These are phyloP conservation scores for Solanum tacnaense DNA, from an alignment of 257 asterid genomes.

Conservation along the genomic window DNA sequence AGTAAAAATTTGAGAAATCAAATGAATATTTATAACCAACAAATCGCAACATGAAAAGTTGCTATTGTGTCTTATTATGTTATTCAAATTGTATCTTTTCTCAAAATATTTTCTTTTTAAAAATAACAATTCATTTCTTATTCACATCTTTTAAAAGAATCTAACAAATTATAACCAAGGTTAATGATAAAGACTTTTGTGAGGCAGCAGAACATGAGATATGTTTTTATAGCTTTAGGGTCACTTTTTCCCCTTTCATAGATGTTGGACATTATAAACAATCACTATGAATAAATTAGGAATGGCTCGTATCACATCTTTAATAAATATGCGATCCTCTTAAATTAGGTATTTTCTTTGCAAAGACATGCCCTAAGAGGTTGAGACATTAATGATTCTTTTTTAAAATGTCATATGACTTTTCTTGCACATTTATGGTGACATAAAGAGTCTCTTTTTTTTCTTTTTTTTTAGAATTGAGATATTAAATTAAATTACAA, in stretches of 20 bases:
- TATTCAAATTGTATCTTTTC: background rate
- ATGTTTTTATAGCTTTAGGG: background rate
- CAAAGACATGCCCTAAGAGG: background rate
- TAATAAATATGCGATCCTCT: background rate
- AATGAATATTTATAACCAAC: background rate
- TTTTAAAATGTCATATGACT: background rate
- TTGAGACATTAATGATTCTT: background rate
- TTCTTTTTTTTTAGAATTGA: background rate
- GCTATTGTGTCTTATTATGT: background rate
- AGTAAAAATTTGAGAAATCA: background rate
- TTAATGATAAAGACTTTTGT: background rate
- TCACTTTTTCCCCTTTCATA: background rate
- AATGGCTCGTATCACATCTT: background rate
- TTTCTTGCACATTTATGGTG: conserved; percentile 2
- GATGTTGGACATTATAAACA: background rate
- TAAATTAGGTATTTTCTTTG: background rate
- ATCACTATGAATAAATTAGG: background rate
- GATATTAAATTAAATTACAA: background rate
- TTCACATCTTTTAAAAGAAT: background rate
- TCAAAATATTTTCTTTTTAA: too few relatives aligned
- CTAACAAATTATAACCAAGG: background rate
- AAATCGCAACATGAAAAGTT: background rate
- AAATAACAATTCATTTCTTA: too few relatives aligned
- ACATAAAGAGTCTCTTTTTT: background rate
- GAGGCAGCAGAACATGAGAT: background rate